These are phyloP conservation scores for Paecilomyces formosus DNA, from an alignment of 2,329 filamentous ascomycete species.

Conservation along the genomic window DNA sequence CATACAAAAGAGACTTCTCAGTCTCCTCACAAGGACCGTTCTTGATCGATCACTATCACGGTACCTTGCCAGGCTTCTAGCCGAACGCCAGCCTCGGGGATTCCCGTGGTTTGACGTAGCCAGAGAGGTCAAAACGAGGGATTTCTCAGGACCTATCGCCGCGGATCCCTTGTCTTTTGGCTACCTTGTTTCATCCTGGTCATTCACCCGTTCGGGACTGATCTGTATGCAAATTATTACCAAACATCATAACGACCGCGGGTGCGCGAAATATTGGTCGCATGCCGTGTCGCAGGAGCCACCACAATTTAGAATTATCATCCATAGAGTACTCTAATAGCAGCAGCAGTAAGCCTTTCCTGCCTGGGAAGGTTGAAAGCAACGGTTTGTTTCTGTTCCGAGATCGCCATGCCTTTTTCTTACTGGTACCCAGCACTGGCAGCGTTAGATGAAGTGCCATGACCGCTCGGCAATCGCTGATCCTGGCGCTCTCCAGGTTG, in stretches of 20 bases:
- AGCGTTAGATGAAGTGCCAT: background rate
- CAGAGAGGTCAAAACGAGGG: background rate
- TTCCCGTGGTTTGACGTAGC: background rate
- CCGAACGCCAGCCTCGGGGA: background rate
- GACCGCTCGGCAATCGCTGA: background rate
- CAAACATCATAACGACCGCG: background rate
- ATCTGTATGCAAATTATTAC: background rate
- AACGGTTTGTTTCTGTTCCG: background rate
- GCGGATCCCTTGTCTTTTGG: background rate
- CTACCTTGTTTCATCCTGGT: background rate
- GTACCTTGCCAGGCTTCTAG: background rate
- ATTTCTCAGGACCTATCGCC: background rate
- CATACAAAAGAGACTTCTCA: background rate
- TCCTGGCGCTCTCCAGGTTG: background rate
- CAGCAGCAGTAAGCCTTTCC: background rate
- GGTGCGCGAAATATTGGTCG: background rate
- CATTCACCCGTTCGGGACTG: background rate
- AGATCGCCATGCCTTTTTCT: background rate
- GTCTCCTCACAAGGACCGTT: too few relatives aligned
- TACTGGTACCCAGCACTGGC: background rate
- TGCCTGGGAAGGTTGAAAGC: background rate
- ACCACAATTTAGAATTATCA: background rate
- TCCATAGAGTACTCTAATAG: background rate
- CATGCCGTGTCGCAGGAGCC: background rate
- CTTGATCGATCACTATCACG: background rate